Evolutionary conservation across 495 filamentous ascomycete genomes (phyloP), one percentile per base, ranked within the genome.

Genomic region (Chaetomium tenue): DNA sequence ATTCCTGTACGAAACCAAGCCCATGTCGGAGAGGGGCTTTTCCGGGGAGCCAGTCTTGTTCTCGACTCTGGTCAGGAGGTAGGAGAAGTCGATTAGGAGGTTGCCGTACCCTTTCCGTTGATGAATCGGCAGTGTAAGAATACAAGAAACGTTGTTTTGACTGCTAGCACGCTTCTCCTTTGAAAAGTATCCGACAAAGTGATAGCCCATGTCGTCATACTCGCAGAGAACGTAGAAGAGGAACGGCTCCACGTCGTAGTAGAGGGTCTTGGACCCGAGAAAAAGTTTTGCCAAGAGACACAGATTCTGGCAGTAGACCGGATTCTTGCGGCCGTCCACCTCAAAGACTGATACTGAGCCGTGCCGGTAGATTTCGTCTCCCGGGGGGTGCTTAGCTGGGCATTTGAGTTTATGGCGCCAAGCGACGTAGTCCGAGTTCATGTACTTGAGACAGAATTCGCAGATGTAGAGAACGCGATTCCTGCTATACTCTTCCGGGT

Each of bases 371-470:
- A 98, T 97, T 72, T 98, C 95, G 68, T 98, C 93, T 23, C 94
- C 94, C 1, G 94, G 94, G 5, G 94, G 95, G 68, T 98, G 91
- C 72, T 97, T 97, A 11, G 91, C 92, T 6, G 92, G 89, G 69
- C 94, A 98, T 81, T 98, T 98, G 70, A 95, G 89, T 79, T 97
- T 97, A 73, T 98, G 94, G 46, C 94, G 84, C 92, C 92, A 97
- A 22, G 93, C 92, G 23, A 98, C 93, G 67, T 93, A 97, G 71
- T 97, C 93, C 13, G 93, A 97, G 73, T 93, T 96, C 93, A 98
- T 97, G 79, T 98, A 98, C 74, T 98, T 98, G 53, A 98, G 81
- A 73, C 94, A 98, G 75, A 97, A 98, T 74, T 98, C 95, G 80
- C 94, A 98, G 67, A 98, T 97, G 76, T 96, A 97, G 18, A 98